Conservation (phyloP, 176 grass and related monocot species). For the Aegilops speltoides region DNA sequence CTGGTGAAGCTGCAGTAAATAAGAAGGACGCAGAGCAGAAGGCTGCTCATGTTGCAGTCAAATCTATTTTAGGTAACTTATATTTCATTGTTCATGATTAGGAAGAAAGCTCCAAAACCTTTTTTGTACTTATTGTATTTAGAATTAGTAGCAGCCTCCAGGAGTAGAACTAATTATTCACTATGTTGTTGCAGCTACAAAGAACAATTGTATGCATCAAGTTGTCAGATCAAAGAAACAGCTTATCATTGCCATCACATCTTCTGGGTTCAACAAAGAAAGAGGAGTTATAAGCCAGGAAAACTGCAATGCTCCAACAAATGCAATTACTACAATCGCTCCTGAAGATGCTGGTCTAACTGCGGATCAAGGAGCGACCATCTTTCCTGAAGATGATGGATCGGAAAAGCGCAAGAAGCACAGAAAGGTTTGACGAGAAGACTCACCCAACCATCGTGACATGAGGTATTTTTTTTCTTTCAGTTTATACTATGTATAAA, state of each 20-base stretch:
- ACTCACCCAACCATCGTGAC: neutral
- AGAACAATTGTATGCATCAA: constrained; percentile 19
- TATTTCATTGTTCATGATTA: constrained; percentile 26
- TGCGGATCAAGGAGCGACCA: neutral
- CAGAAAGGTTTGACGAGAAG: neutral
- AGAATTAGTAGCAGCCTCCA: neutral
- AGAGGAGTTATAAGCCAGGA: constrained; percentile 13
- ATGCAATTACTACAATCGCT: neutral
- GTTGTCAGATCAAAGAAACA: constrained; percentile 55
- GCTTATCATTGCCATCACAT: constrained; percentile 15
- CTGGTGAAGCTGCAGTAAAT: constrained; percentile 39
- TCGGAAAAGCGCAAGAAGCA: constrained; percentile 41
- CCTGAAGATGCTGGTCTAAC: neutral
- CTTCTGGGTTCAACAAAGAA: constrained; percentile 4
- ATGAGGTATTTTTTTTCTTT: constrained; percentile 29
- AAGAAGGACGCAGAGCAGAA: constrained; percentile 76
- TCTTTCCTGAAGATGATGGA: neutral
- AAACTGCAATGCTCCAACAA: neutral
- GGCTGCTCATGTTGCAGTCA: constrained; percentile 48
- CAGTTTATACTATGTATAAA: neutral
- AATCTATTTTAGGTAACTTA: constrained; percentile 66
- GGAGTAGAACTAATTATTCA: constrained; percentile 15
- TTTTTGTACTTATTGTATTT: constrained; percentile 15
- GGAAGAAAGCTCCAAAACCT: neutral
- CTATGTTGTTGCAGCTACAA: constrained; percentile 43